Evolutionary conservation across 2,329 filamentous ascomycete genomes (phyloP), one percentile per base, ranked within the genome.

Genomic region (Corinectria fuckeliana): DNA sequence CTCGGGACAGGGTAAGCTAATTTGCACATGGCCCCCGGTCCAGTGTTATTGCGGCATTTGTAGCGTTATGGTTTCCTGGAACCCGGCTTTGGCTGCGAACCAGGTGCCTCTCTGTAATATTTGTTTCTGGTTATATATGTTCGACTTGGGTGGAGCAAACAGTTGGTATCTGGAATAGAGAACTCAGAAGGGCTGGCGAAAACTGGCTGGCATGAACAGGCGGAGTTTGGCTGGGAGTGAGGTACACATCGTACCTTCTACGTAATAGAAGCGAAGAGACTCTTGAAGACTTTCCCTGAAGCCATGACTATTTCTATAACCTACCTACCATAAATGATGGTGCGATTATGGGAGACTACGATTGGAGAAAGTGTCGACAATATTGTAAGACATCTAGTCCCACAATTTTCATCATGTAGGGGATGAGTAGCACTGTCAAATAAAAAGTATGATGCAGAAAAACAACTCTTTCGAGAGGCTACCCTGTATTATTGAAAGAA

Each of bases 71-170:
- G 57, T 67, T 62, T 58, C 62, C 32, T 50, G 39, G 53, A 32
- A 59, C 63, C n/a, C 47, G 58, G 60, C 41, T 23, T 56, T 52
- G 60, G 56, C 58, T 54, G 64, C 54, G 61, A 65, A 57, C 50
- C 62, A 62, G 53, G 60, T 63, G 65, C 58, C 67, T 71, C 66
- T 61, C 59, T 71, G 66, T 71, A 69, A 71, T 69, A 66, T 62
- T 68, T 70, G 60, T 68, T 64, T 72, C 57, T 73, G 72, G 68
- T 59, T 72, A 67, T 62, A 66, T 67, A 62, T 57, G 60, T 62
- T 62, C 51, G 45, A 63, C 51, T 36, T 54, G 53, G 52, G 51
- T 53, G 58, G 60, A 55, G 49, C 42, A 50, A 61, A 51, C 44
- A 45, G 52, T 61, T 56, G 45, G 50, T 50, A 58, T 26, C 55